Evolutionary conservation across 2,329 filamentous ascomycete species (phyloP).

Genomic region (Coniella lustricola): DNA sequence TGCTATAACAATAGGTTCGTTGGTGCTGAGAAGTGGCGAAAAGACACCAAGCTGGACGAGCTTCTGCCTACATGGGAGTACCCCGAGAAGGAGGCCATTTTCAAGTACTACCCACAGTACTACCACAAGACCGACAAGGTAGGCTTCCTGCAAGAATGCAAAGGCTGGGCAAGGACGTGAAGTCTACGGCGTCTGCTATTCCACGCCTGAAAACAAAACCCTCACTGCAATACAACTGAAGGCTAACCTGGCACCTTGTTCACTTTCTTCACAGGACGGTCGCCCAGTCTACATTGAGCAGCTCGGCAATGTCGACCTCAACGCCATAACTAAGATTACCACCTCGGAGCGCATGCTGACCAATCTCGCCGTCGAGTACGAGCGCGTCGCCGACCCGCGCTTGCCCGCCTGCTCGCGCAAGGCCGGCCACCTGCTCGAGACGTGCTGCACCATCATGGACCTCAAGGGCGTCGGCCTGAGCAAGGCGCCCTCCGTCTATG

Average conservation of each 20-base stretch:
- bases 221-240: neutral
- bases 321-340: constrained; percentile 87
- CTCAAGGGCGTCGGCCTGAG: constrained; percentile 85
- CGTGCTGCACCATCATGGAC: constrained; percentile 97
- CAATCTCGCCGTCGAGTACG: constrained; percentile 96
- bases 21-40: constrained; percentile 85
- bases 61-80: constrained; percentile 78
- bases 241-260: neutral
- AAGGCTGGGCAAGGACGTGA: no score
- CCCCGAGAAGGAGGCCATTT: constrained; percentile 73
- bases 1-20: constrained; percentile 60
- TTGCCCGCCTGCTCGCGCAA: constrained; percentile 94
- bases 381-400: constrained; percentile 87
- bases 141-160: constrained; percentile 14
- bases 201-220: no score
- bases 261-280: constrained; percentile 60
- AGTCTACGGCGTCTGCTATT: no score
- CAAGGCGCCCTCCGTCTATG: constrained; percentile 77
- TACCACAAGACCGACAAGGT: constrained; percentile 96
- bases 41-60: constrained; percentile 76
- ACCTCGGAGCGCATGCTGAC: constrained; percentile 87
- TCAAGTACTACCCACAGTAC: constrained; percentile 94
- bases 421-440: constrained; percentile 82
- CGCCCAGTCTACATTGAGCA: constrained; percentile 96
- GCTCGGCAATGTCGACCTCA: constrained; percentile 86